These are phyloP conservation scores for Dactylonectria macrodidyma DNA, from an alignment of 2,329 filamentous ascomycete genomes.

Conservation along the genomic window DNA sequence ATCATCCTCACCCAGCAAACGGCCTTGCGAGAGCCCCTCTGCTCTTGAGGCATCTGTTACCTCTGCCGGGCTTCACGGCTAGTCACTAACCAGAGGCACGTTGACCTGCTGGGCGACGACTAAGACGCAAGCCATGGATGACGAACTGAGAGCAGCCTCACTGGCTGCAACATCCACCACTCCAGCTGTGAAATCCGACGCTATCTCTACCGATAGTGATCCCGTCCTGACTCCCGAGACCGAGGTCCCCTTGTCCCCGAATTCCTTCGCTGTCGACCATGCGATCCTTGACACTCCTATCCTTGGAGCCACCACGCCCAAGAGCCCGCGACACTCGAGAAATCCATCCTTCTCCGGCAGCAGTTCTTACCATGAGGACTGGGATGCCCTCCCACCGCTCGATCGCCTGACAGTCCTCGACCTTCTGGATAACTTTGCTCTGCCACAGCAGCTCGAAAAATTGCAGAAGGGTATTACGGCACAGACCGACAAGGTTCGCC, in stretches of 20 bases:
- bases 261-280: slow-evolving; percentile 61
- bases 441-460: slow-evolving; percentile 92
- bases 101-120: background rate
- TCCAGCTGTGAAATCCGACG: slow-evolving; percentile 43
- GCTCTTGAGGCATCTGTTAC: background rate
- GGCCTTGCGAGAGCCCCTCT: background rate
- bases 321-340: slow-evolving; percentile 76
- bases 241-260: slow-evolving; percentile 55
- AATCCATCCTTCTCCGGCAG: slow-evolving; percentile 87
- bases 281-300: slow-evolving; percentile 64
- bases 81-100: background rate
- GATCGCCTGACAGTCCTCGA: slow-evolving; percentile 94
- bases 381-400: slow-evolving; percentile 87
- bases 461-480: slow-evolving; percentile 86
- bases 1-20: background rate
- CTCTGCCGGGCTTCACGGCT: background rate
- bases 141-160: slow-evolving; percentile 38
- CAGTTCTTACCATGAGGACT: slow-evolving; percentile 90
- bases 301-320: slow-evolving; percentile 62
- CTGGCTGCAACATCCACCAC: slow-evolving; percentile 20
- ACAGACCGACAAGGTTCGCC: slow-evolving; percentile 88
- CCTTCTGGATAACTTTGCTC: slow-evolving; percentile 91
- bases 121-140: slow-evolving; percentile 46
- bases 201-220: slow-evolving; percentile 54
- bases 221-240: slow-evolving; percentile 58